A percentile compares a stretch with the other conserved stretches of the same genome.
phyloP scores from a whole-genome alignment of 2,329 filamentous ascomycete genomes.

The Cadophora sp. region DNA sequence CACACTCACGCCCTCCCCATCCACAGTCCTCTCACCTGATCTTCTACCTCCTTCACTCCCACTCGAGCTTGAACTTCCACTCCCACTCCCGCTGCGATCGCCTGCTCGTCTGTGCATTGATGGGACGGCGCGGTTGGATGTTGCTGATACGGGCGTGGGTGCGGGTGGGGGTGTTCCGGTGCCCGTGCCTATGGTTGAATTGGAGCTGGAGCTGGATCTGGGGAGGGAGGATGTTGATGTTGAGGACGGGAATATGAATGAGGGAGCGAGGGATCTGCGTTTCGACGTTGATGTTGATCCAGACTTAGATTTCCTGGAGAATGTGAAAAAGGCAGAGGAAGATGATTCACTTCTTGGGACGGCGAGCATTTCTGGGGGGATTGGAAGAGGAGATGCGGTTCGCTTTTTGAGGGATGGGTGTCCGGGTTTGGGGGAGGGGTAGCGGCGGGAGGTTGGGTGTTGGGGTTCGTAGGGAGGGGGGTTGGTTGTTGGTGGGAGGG shows the following conservation, averaged over 20 bases:
- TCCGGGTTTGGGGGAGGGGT: conserved; percentile 1
- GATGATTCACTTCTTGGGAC: no score
- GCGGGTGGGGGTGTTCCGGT: no score
- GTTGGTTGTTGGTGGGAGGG: neutral
- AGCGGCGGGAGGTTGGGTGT: neutral
- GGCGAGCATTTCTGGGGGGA: neutral
- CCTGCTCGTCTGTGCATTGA: neutral
- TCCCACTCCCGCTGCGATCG: neutral
- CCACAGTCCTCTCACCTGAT: neutral
- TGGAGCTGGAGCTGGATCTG: neutral
- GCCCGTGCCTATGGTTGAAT: no score
- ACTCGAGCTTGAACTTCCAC: neutral
- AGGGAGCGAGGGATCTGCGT: neutral
- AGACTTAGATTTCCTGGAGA: neutral
- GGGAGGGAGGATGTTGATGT: neutral
- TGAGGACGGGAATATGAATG: neutral
- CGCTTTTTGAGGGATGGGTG: conserved; percentile 8
- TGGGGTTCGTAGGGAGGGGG: neutral
- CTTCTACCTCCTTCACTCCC: neutral
- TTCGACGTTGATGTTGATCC: neutral
- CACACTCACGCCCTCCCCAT: neutral
- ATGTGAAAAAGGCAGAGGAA: neutral
- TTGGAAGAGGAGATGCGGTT: neutral
- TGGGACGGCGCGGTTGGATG: neutral
- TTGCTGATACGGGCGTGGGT: no score